Evolutionary conservation across 2,329 filamentous ascomycete species (phyloP).

Genomic region (Fusarium euwallaceae): DNA sequence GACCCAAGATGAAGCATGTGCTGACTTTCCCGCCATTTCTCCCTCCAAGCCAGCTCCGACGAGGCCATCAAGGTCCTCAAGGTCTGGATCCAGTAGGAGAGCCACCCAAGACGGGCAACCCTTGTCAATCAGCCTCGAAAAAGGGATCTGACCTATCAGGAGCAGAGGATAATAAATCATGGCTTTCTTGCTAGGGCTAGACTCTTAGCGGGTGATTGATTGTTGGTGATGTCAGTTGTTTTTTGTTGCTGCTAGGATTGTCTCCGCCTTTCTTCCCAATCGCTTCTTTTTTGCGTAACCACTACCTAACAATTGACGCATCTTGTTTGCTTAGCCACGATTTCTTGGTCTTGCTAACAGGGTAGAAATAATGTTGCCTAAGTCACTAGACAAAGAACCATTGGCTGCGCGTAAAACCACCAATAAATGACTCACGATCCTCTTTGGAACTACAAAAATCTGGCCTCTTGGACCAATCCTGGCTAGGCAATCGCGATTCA

Average conservation of each 20-base stretch:
- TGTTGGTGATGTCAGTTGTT: background rate
- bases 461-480: background rate
- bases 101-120: background rate
- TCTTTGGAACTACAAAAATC: background rate
- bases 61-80: constrained; percentile 18
- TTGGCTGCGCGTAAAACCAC: background rate
- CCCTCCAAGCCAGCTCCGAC: background rate
- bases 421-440: background rate
- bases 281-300: background rate
- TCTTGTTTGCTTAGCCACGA: background rate
- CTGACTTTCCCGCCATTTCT: background rate
- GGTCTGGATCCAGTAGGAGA: background rate
- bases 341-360: background rate
- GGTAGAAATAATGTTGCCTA: background rate
- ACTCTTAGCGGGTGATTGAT: background rate
- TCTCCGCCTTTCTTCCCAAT: background rate
- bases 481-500: background rate
- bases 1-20: background rate
- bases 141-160: background rate
- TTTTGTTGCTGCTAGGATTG: background rate
- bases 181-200: background rate
- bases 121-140: constrained; percentile 2
- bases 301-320: background rate
- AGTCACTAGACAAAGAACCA: background rate
- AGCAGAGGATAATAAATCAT: background rate